Evolutionary conservation across 2,329 filamentous ascomycete species (phyloP).

Genomic region (Venturia effusa): DNA sequence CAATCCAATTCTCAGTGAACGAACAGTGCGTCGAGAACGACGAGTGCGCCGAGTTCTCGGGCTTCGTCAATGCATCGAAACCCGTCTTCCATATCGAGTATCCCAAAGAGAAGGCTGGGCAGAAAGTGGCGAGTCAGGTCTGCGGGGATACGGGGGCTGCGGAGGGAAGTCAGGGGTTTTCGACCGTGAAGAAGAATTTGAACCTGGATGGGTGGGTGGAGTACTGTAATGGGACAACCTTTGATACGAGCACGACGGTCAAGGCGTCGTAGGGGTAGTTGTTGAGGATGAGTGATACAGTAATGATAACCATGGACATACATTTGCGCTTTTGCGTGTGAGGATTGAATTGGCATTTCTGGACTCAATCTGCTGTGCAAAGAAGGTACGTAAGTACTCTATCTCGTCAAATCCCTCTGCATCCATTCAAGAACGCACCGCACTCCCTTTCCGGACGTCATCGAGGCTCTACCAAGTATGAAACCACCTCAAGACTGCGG

Average conservation of each 20-base stretch:
- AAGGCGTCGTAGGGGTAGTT: neutral
- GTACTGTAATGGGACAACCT: conserved; percentile 34
- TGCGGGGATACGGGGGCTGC: conserved; percentile 19
- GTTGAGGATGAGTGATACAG: neutral
- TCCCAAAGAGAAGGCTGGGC: conserved; percentile 31
- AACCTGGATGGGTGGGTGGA: conserved; percentile 52
- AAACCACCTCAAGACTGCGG: no score
- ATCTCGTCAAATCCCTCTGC: no score
- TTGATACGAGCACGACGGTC: neutral
- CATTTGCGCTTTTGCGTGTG: no score
- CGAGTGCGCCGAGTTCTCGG: conserved; percentile 47
- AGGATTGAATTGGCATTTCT: neutral
- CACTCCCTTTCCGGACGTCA: no score
- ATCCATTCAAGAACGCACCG: no score
- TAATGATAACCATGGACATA: neutral
- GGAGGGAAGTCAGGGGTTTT: conserved; percentile 32
- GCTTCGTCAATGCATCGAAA: conserved; percentile 40
- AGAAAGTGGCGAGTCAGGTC: neutral
- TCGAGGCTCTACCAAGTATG: no score
- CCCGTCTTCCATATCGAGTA: conserved; percentile 12
- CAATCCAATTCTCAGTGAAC: conserved; percentile 57
- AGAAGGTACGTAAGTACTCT: no score
- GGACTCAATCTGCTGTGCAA: neutral
- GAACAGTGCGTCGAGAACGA: conserved; percentile 55
- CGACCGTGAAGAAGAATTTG: conserved; percentile 56